Percentiles rank a stretch among this genome's conserved stretches.
Conservation (phyloP, 164 flowering plant genomes). For the Tetracentron sinense region DNA sequence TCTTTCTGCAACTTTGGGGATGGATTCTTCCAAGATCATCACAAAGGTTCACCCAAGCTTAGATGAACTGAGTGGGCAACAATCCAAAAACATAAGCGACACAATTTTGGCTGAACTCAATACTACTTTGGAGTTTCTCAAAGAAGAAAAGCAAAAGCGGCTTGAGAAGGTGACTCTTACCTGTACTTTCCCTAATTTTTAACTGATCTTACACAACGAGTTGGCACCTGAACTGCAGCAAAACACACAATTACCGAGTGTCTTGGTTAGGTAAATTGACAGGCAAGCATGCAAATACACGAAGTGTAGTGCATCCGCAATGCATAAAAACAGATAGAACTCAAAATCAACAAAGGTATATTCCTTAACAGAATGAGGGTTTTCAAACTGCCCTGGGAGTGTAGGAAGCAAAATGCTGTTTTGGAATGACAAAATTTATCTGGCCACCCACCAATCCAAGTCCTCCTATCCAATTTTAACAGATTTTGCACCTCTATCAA, state of each 20-base stretch:
- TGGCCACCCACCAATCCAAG: not conserved
- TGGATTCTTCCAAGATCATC: conserved; percentile 67
- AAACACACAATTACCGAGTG: not conserved
- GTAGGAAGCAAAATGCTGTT: no score
- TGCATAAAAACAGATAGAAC: no score
- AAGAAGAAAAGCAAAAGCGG: conserved; percentile 69
- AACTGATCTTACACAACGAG: not conserved
- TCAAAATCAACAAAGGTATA: not conserved
- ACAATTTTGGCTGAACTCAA: conserved; percentile 57
- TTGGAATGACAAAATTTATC: not conserved
- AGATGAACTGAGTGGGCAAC: conserved; percentile 52
- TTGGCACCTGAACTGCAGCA: not conserved
- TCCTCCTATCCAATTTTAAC: not conserved
- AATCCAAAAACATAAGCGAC: conserved; percentile 74
- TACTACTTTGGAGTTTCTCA: conserved; percentile 61
- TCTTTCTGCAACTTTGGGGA: conserved; percentile 65
- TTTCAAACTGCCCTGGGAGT: no score
- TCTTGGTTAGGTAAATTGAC: not conserved
- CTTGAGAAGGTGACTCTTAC: conserved; percentile 61
- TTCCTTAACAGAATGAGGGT: no score
- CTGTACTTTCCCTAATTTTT: not conserved
- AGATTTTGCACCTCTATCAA: not conserved
- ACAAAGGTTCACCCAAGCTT: conserved; percentile 83
- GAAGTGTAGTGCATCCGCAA: not conserved
- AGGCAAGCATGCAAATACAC: not conserved